phyloP scores from a whole-genome alignment of 352 stramenopile species.

The Pythium volutum region DNA sequence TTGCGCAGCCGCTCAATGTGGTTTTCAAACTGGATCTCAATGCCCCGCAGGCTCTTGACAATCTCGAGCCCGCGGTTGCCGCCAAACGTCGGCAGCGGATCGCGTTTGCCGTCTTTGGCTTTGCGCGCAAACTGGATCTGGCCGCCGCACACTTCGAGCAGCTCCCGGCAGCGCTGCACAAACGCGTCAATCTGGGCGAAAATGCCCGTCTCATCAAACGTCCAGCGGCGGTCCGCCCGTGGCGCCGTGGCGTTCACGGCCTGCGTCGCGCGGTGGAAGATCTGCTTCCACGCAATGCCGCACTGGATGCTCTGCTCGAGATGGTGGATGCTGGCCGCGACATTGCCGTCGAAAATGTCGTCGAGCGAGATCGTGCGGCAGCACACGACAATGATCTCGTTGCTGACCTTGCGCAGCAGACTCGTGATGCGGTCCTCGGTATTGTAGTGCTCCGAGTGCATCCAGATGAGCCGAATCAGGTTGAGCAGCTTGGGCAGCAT shows the following conservation, averaged over 20 bases:
- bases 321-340: slow-evolving; percentile 83
- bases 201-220: slow-evolving; percentile 93
- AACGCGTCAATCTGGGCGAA: slow-evolving; percentile 97
- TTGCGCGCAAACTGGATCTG: slow-evolving; percentile 95
- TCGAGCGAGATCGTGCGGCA: slow-evolving; percentile 85
- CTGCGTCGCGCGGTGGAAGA: slow-evolving; percentile 64
- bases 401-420: slow-evolving; percentile 93
- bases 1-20: slow-evolving; percentile 87
- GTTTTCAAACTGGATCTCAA: slow-evolving; percentile 91
- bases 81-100: slow-evolving; percentile 86
- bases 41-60: slow-evolving; percentile 89
- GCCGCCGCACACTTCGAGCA: slow-evolving; percentile 93
- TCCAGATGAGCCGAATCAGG: slow-evolving; percentile 94
- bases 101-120: slow-evolving; percentile 53
- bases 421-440: slow-evolving; percentile 92
- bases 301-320: slow-evolving; percentile 92
- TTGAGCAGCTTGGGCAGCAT: slow-evolving; percentile 91
- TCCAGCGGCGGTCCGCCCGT: slow-evolving; percentile 68
- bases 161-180: slow-evolving; percentile 92
- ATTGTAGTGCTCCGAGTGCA: slow-evolving; percentile 93
- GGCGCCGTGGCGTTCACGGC: slow-evolving; percentile 58
- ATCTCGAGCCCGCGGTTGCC: slow-evolving; percentile 92
- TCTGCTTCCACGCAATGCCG: slow-evolving; percentile 91
- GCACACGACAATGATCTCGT: slow-evolving; percentile 92
- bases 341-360: slow-evolving; percentile 93